Conservation (phyloP, 2,329 filamentous ascomycete genomes). For the Sporothrix variecibatus region DNA sequence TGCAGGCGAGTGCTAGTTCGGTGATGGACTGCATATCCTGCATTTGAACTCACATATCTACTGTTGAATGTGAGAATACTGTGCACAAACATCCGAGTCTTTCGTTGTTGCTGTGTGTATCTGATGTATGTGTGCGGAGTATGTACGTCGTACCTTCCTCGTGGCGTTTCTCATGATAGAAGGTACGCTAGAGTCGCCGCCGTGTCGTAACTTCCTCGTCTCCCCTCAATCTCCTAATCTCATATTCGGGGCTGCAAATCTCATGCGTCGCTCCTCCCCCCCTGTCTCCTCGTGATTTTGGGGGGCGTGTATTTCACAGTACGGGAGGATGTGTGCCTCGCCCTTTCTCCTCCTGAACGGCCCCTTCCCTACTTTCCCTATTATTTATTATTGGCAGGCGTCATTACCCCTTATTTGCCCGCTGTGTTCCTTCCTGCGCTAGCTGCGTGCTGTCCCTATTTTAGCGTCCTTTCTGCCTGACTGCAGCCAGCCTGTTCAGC, state of each 20-base stretch:
- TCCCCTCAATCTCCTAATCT: neutral
- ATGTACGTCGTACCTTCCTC: neutral
- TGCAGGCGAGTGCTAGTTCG: neutral
- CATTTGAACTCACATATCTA: neutral
- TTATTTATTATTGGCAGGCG: neutral
- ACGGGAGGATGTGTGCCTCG: neutral
- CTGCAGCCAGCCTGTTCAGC: conserved; percentile 4
- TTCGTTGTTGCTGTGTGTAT: too few species aligned
- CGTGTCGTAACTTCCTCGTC: neutral
- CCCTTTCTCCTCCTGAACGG: neutral
- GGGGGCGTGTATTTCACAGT: neutral
- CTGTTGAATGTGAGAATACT: too few species aligned
- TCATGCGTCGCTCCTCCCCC: conserved; percentile 18
- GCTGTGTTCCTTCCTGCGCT: conserved; percentile 12
- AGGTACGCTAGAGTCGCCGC: conserved; percentile 4
- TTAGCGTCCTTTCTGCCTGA: conserved; percentile 24
- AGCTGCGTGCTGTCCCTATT: conserved; percentile 19
- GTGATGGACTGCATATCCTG: neutral
- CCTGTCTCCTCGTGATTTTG: conserved; percentile 12
- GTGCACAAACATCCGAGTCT: too few species aligned
- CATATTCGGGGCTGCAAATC: conserved; percentile 12
- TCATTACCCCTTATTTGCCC: conserved; percentile 18
- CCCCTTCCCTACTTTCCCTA: too few species aligned
- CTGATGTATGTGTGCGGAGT: too few species aligned
- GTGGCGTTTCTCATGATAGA: neutral